phyloP scores from a whole-genome alignment of 202 grass and related monocot genomes.

The Bolboschoenoplectus hybrid region DNA sequence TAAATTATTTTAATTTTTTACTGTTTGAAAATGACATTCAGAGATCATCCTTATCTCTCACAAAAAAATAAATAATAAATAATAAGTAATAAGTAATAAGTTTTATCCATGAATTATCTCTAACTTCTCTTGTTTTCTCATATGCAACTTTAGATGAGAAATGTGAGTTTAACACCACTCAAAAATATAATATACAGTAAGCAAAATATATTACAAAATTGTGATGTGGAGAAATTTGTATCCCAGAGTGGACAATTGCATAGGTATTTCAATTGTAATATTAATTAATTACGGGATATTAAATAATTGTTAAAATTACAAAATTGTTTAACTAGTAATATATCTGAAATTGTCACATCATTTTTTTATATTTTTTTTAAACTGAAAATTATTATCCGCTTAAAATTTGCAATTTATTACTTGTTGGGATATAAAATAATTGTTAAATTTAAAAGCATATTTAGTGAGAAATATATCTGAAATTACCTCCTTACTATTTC shows the following conservation, averaged over 20 bases:
- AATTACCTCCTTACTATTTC: not conserved
- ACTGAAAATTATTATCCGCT: no score
- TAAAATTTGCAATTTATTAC: no score
- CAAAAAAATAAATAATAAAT: not conserved
- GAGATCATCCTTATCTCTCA: not conserved
- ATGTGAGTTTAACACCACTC: not conserved
- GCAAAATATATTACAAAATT: not conserved
- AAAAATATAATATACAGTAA: not conserved
- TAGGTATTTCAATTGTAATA: no score
- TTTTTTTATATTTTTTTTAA: no score
- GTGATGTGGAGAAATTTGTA: not conserved
- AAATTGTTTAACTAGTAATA: no score
- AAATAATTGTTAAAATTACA: not conserved
- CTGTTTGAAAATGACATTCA: not conserved
- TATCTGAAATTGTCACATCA: no score
- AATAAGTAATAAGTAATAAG: no score
- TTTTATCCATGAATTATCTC: not conserved
- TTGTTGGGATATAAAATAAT: not conserved
- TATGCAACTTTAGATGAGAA: not conserved
- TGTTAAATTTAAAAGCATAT: not conserved
- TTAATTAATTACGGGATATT: not conserved
- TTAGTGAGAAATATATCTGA: not conserved
- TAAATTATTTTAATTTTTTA: not conserved
- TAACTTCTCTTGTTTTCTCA: not conserved
- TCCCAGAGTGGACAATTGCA: not conserved